A percentile compares a stretch with the other conserved stretches of the same genome.
Conservation (phyloP, 306 rosid species). For the Gleditsia sinensis region DNA sequence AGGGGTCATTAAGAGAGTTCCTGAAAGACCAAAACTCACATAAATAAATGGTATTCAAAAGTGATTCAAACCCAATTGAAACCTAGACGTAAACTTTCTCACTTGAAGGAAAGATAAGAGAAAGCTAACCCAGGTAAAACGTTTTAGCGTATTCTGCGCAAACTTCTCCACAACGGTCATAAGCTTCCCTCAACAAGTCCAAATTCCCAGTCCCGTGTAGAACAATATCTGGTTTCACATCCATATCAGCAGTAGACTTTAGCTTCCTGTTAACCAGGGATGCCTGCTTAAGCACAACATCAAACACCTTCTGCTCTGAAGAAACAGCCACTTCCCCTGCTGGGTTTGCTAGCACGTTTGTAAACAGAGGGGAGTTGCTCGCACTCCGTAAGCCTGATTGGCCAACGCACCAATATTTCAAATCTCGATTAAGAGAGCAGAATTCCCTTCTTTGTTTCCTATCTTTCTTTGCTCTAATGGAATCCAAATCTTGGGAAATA, state of each 20-base stretch:
- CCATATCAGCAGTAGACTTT: constrained; percentile 45
- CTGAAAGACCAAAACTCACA: constrained; percentile 43
- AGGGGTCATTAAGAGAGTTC: constrained; percentile 83
- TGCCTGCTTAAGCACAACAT: constrained; percentile 72
- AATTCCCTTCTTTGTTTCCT: constrained; percentile 40
- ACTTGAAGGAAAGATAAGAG: constrained; percentile 37
- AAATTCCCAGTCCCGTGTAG: constrained; percentile 65
- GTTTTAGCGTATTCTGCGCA: constrained; percentile 65
- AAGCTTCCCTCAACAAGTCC: constrained; percentile 60
- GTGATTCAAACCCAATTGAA: constrained; percentile 23
- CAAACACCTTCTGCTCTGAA: constrained; percentile 65
- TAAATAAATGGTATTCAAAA: constrained; percentile 26
- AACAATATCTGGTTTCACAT: constrained; percentile 52
- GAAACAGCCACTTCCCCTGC: constrained; percentile 54
- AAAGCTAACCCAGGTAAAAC: constrained; percentile 60
- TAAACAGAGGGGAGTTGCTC: constrained; percentile 39
- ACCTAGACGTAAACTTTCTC: constrained; percentile 31
- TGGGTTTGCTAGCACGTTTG: constrained; percentile 63
- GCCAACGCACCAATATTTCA: constrained; percentile 47
- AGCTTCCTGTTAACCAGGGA: constrained; percentile 59
- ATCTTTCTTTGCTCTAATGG: constrained; percentile 39
- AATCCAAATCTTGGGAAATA: constrained; percentile 39
- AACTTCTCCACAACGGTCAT: constrained; percentile 56
- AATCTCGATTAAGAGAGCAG: constrained; percentile 40
- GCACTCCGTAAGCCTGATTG: constrained; percentile 48